Conservation (phyloP, 208 protist genomes). For the Acanthamoeba castellanii region DNA sequence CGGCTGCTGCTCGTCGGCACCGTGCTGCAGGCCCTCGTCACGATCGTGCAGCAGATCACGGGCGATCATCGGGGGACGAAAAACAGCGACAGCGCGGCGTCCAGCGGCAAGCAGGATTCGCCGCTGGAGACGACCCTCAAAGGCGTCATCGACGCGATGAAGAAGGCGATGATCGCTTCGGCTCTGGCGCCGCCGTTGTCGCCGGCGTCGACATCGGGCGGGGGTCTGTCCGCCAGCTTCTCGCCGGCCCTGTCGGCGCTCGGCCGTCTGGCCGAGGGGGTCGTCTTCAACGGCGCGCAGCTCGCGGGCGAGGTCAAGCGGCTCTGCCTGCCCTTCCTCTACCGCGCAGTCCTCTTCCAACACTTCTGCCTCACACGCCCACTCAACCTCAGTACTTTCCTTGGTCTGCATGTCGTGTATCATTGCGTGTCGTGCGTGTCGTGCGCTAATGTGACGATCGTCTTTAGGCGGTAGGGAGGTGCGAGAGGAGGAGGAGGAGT, state of each 20-base stretch:
- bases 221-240: no score
- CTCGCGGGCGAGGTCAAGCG: neutral
- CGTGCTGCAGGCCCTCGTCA: constrained; percentile 26
- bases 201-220: no score
- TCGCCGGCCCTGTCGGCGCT: neutral
- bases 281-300: neutral
- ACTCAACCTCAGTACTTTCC: neutral
- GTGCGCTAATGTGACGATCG: neutral
- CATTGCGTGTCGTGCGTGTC: neutral
- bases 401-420: neutral
- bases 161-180: neutral
- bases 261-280: neutral
- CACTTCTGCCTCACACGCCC: constrained; percentile 37
- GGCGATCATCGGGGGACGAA: neutral
- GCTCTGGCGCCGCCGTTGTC: no score
- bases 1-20: constrained; percentile 26
- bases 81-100: neutral
- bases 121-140: neutral
- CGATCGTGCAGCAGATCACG: neutral
- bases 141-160: neutral
- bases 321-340: constrained; percentile 43
- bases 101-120: neutral
- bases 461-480: neutral
- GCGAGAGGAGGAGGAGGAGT: constrained; percentile 1
- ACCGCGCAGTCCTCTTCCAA: constrained; percentile 32